Percentiles rank a stretch among this genome's conserved stretches.
Evolutionary conservation across 1,139 yeast species (phyloP).

Genomic region (Fermentozyma sake): DNA sequence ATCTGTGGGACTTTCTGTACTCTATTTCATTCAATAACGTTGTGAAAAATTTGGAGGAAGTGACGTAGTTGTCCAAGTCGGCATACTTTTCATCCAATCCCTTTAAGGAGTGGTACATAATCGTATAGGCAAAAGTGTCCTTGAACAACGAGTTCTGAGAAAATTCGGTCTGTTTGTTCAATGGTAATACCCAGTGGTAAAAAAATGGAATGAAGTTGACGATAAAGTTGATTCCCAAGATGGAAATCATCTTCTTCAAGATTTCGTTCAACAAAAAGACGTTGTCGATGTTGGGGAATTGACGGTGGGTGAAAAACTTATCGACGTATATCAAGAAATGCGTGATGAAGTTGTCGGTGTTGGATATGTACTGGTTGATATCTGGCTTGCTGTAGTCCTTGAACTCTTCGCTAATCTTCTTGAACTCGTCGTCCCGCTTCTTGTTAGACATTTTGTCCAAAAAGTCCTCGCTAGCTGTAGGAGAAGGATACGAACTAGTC

Average conservation of each 20-base stretch:
- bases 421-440: not conserved
- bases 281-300: constrained; percentile 18
- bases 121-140: constrained; percentile 35
- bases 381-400: constrained; percentile 32
- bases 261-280: constrained; percentile 21
- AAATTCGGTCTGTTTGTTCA: constrained; percentile 10
- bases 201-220: constrained; percentile 46
- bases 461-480: too few species aligned
- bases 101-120: constrained; percentile 23
- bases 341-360: constrained; percentile 32
- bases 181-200: constrained; percentile 39
- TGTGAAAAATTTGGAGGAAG: constrained; percentile 19
- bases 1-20: constrained; percentile 20
- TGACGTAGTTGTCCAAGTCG: constrained; percentile 23
- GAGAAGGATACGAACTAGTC: constrained; percentile 1
- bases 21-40: constrained; percentile 25
- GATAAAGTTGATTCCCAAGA: constrained; percentile 45
- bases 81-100: constrained; percentile 28
- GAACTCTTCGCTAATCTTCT: constrained; percentile 6
- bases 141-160: constrained; percentile 15
- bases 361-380: constrained; percentile 32
- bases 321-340: constrained; percentile 32
- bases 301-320: constrained; percentile 24
- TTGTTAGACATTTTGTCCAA: too few species aligned
- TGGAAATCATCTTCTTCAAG: constrained; percentile 25